phyloP scores from a whole-genome alignment of 2,329 filamentous ascomycete species.

The Alternaria atra region DNA sequence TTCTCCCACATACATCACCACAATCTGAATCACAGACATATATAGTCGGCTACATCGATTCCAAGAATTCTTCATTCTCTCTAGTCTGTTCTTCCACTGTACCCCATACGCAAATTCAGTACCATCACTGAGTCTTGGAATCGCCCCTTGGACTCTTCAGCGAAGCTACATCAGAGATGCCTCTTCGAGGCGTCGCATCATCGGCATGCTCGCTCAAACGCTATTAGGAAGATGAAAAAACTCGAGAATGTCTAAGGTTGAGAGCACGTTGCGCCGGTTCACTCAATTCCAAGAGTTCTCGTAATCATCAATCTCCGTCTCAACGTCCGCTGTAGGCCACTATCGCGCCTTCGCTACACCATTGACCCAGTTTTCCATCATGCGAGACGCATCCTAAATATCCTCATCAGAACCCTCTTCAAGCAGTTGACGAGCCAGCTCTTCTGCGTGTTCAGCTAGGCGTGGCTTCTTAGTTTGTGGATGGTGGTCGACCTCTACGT shows the following conservation, averaged over 20 bases:
- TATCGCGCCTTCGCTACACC: background rate
- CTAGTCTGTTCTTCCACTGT: background rate
- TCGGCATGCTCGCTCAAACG: background rate
- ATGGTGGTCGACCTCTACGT: background rate
- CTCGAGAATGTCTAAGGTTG: background rate
- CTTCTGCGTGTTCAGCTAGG: background rate
- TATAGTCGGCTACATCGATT: background rate
- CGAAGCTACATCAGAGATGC: background rate
- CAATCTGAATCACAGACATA: background rate
- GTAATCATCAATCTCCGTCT: background rate
- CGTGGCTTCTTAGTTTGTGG: background rate
- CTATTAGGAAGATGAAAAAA: too few species aligned
- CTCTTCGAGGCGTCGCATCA: background rate
- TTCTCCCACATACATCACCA: background rate
- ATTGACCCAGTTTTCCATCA: rapidly evolving
- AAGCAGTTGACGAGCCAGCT: background rate
- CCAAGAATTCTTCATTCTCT: background rate
- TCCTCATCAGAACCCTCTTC: background rate
- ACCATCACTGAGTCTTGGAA: background rate
- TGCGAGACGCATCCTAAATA: background rate
- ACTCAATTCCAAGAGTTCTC: background rate
- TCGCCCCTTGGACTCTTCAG: background rate
- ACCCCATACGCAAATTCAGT: background rate
- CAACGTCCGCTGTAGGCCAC: background rate
- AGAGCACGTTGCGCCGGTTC: background rate